Conservation (phyloP, 129 eudicot species). For the Escallonia herrerae region DNA sequence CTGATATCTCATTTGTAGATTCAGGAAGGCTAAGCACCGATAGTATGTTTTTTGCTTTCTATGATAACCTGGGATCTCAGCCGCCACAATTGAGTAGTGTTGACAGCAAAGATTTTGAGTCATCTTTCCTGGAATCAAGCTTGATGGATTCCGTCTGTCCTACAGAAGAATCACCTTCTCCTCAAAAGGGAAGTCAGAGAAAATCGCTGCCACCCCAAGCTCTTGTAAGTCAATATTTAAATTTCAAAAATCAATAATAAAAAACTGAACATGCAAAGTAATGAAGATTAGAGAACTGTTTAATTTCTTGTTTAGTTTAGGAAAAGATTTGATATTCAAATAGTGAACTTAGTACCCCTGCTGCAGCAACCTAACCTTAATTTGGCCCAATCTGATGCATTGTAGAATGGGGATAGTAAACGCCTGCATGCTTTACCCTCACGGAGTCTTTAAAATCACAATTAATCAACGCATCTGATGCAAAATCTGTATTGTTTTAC, state of each 20-base stretch:
- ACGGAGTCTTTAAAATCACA: no score
- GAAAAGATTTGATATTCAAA: neutral
- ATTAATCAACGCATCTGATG: no score
- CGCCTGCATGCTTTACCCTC: no score
- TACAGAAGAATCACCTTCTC: neutral
- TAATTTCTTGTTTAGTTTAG: neutral
- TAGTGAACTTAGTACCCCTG: no score
- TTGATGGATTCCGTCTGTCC: neutral
- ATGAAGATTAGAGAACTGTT: neutral
- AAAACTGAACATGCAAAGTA: no score
- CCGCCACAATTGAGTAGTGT: neutral
- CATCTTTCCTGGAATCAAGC: neutral
- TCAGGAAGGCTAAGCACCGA: constrained; percentile 11
- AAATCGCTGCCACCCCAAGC: neutral
- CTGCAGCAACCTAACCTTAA: no score
- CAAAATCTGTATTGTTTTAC: no score
- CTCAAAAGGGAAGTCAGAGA: neutral
- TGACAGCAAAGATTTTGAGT: neutral
- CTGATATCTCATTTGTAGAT: neutral
- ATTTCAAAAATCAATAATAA: neutral
- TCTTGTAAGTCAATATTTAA: neutral
- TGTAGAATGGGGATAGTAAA: no score
- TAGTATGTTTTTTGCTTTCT: constrained; percentile 2
- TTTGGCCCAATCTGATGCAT: no score
- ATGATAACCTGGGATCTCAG: constrained; percentile 9